Evolutionary conservation across 371 early-diverging fungal genomes (phyloP), one percentile per base, ranked within the genome.

Genomic region (Zopfochytrium polystomum): DNA sequence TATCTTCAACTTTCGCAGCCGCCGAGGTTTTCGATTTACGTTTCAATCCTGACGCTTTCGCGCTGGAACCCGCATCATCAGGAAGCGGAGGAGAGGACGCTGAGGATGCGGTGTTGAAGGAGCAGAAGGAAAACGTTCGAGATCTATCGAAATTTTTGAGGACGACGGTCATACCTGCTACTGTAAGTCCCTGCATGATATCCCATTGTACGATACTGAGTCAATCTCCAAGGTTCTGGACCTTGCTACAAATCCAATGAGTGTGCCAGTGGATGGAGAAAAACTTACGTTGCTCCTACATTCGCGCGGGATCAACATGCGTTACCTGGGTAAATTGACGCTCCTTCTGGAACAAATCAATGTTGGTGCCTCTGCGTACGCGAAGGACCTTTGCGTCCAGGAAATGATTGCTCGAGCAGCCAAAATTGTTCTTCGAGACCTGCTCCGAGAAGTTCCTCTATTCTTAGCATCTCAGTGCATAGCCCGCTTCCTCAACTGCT

Each of bases 301-400:
- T 67, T 87, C 85, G 51, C 90, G 92, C 38, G 96, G 96, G 67
- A 87, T 96, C 76, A 96, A 95, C 78, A 93, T 95, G 92, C 86
- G 96, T 52, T 95, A 95, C 67, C 81, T 96, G 9, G 95, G 95
- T 27, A 83, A 75, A 45, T 74, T 93, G 22, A 85, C 85, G 22
- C 62, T 72, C 20, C 54, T 87, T 27, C 76, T 91, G 26, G 72
- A 83, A 15, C 67, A 83, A 30, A 75, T 81, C 58, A 76, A 85
- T 22, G 85, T 80, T 48, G 77, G 26, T 11, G n/a, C 56, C 11
- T 30, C 29, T 26, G 31, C 22, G 31, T 35, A 32, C 42, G 27
- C 34, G 25, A n/a, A 59, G 60, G 67, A 61, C 22, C 60, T 76
- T 38, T 60, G 58, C 55, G 55, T 85, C 30, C 86, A 88, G 63